Percentiles rank a stretch among this genome's conserved stretches.
Conservation (phyloP, 177 flowering plant genomes). For the Vitis hybrid region DNA sequence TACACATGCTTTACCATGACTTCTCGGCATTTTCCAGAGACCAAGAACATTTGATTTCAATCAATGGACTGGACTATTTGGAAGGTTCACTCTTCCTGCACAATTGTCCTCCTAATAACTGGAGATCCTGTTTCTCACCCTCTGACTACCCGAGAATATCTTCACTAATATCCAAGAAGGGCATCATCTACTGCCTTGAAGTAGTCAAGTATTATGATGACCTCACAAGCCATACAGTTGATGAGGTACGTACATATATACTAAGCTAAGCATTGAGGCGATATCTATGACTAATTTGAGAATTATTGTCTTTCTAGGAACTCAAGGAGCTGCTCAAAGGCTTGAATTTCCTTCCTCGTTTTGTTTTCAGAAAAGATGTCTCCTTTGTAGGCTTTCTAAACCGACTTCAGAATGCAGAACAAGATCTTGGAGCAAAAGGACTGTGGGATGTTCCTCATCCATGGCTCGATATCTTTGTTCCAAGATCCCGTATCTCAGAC, state of each 20-base stretch:
- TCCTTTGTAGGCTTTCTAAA: slow-evolving; percentile 48
- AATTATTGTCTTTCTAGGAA: slow-evolving; percentile 36
- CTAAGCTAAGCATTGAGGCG: no score
- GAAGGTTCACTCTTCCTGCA: slow-evolving; percentile 16
- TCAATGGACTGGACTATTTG: slow-evolving; percentile 39
- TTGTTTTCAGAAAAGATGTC: slow-evolving; percentile 47
- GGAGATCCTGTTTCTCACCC: no score
- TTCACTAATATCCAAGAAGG: no score
- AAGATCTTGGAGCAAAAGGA: slow-evolving; percentile 31
- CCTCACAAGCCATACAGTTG: slow-evolving; percentile 10
- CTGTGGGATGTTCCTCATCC: no score
- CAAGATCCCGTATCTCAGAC: no score
- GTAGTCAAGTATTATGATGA: no score
- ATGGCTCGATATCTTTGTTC: no score
- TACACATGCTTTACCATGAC: slow-evolving; percentile 57
- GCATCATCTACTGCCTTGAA: no score
- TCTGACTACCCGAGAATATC: no score
- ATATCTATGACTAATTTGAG: no score
- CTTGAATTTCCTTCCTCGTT: slow-evolving; percentile 36
- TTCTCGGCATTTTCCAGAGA: slow-evolving; percentile 52
- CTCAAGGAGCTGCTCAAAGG: slow-evolving; percentile 32
- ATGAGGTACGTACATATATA: slow-evolving; percentile 26
- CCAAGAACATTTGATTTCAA: slow-evolving; percentile 59
- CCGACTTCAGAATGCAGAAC: slow-evolving; percentile 54
- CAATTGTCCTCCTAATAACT: no score